phyloP scores from a whole-genome alignment of 495 filamentous ascomycete genomes.

The Penicillium paradoxum region DNA sequence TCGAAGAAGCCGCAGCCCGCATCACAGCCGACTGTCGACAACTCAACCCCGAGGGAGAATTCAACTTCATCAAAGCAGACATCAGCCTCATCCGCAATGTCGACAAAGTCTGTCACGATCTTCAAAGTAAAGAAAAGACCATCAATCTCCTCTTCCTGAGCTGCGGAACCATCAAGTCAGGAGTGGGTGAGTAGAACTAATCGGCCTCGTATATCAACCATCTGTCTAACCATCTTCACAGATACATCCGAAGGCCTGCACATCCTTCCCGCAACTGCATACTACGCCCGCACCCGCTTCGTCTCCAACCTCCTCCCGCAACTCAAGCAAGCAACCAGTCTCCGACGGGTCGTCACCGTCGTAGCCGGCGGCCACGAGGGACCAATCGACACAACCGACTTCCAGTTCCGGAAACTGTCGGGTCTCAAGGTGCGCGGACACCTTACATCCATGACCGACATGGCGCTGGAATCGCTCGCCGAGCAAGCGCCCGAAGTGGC shows the following conservation, averaged over 20 bases:
- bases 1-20: constrained; percentile 37
- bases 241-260: constrained; percentile 58
- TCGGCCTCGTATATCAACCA: no score
- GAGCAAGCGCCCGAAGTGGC: constrained; percentile 45
- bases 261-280: constrained; percentile 46
- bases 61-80: constrained; percentile 55
- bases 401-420: constrained; percentile 28
- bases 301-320: constrained; percentile 59
- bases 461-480: constrained; percentile 47
- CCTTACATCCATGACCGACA: constrained; percentile 44
- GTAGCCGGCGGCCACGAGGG: constrained; percentile 51
- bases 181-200: constrained; percentile 16
- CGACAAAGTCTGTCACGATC: constrained; percentile 55
- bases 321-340: constrained; percentile 36
- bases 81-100: constrained; percentile 53
- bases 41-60: constrained; percentile 27
- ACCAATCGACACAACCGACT: constrained; percentile 42
- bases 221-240: constrained; percentile 3
- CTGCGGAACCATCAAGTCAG: constrained; percentile 9
- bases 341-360: constrained; percentile 59
- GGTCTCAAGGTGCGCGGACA: constrained; percentile 26
- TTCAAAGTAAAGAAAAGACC: constrained; percentile 47
- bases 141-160: constrained; percentile 59
- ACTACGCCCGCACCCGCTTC: constrained; percentile 63
- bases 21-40: constrained; percentile 41